phyloP scores from a whole-genome alignment of 2,329 filamentous ascomycete genomes.

The Sphaerulina populicola region DNA sequence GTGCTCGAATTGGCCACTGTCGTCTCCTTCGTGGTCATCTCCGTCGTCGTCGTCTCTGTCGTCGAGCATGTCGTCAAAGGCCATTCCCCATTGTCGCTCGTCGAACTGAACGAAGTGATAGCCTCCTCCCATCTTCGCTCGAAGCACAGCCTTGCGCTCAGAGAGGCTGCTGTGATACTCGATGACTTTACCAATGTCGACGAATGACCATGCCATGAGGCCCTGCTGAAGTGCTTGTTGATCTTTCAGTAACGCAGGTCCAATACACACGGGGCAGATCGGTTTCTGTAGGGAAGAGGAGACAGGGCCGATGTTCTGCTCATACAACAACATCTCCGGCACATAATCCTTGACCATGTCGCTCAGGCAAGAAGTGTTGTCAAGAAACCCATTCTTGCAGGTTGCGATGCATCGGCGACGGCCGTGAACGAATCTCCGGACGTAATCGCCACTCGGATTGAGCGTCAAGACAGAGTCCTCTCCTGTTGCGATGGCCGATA shows the following conservation, averaged over 20 bases:
- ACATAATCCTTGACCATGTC: conserved; percentile 20
- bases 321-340: conserved; percentile 9
- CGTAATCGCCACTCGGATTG: conserved; percentile 19
- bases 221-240: conserved; percentile 21
- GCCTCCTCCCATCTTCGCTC: not conserved
- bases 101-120: conserved; percentile 25
- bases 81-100: conserved; percentile 25
- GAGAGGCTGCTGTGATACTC: conserved; percentile 10
- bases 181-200: conserved; percentile 12
- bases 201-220: conserved; percentile 5
- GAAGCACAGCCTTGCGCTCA: not conserved
- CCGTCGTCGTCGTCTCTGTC: conserved; percentile 5
- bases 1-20: conserved; percentile 16
- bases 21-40: conserved; percentile 1
- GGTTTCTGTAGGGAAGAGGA: conserved; percentile 12
- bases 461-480: conserved; percentile 9
- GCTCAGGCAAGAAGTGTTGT: conserved; percentile 6
- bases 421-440: conserved; percentile 13
- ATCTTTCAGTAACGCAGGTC: conserved; percentile 17
- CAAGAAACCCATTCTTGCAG: conserved; percentile 23
- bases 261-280: conserved; percentile 27
- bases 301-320: conserved; percentile 4
- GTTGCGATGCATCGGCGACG: conserved; percentile 13
- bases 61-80: conserved; percentile 23
- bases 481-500: conserved; percentile 12